Base-by-base conservation (phyloP, 2,329 filamentous ascomycete species). In the Aspergillus bombycis region DNA sequence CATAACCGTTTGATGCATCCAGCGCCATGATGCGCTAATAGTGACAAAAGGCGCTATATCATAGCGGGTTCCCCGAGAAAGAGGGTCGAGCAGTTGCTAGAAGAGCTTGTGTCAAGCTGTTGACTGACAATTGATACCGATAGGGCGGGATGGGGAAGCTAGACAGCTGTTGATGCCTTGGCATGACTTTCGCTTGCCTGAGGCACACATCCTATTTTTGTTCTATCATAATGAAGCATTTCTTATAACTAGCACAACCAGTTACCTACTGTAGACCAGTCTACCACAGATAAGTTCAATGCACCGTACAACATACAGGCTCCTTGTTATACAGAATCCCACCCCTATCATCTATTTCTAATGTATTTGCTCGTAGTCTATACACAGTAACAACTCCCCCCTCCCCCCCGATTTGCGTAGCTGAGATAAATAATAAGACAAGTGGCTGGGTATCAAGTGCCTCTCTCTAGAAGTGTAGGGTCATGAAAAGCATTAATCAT, bases 1-100 rank as follows among this genome's bases (percentile, higher is more conserved):
- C 86, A 82, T 94, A 93, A 83, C 91, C 90, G 81, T 87, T 88
- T 74, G 88, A 85, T 73, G 84, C 80, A 76, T 91, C 87, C 81
- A 91, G 85, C 81, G 89, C 88, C 90, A 93, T 92, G 58, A 68
- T 79, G 79, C 79, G 77, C 77, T 67, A 71, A 62, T 67, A 64
- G 59, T 70, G 60, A 43, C 43, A 53, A 54, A 46, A 19, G 12
- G 23, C 10, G 28, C 65, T 77, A 75, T 68, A 65, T 72, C 74
- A 77, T 77, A 69, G 66, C 74, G 70, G 60, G 55, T 55, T 63
- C 34, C 41, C 58, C 55, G 32, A 57, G 55, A 43, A 34, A 34
- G 50, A 41, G 57, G 43, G 57, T 57, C 56, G 62, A 65, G 36
- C 62, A 62, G 62, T 32, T n/a, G n/a, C 7, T 62, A 65, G 65